Evolutionary conservation across 495 filamentous ascomycete genomes (phyloP), one percentile per base, ranked within the genome.

Genomic region (Hyphodiscus hymeniophilus): DNA sequence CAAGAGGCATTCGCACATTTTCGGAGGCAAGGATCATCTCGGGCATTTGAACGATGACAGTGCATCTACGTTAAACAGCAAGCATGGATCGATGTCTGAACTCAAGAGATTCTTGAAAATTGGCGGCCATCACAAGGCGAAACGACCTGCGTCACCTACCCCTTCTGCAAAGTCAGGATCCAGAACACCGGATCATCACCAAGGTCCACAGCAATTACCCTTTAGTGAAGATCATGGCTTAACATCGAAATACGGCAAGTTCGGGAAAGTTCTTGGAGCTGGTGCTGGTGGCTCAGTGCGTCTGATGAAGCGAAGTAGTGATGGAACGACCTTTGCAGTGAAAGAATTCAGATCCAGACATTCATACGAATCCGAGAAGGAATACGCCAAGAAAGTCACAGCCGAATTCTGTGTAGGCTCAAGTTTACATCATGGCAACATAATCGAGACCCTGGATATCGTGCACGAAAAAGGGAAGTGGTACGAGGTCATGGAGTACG

Each of bases 401-500:
- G 92, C 92, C 2, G 92, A 99, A 63, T 99, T 97, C 64, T 99
- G 92, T 64, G 89, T 99, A 59, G 92, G 92, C 8, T 96, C 91
- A 3, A 95, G 94, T 20, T 67, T 99, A 33, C 92, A 97, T 59
- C 92, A 99, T 58, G 92, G 94, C 44, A 99, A 99, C 63, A 89
- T 99, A 54, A 95, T 99, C 59, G 92, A 97, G 63, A 96, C 92
- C 7, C 73, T 99, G 30, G 92, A 99, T 63, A 95, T 99, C 52
- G 80, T 99, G 13, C 84, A 95, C 50, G 92, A 99, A 71, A 91
- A 88, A 63, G 82, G 78, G 22, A 87, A 84, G 52, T 99, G 92
- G 90, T 99, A 94, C 63, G 94, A 95, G 61, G 92, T 99, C 23
- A 99, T 99, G 92, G 92, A 99, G 61, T 97, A 94, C 62, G 94